Base-by-base conservation (phyloP, 164 flowering plant species). In the Sextonia rubra region DNA sequence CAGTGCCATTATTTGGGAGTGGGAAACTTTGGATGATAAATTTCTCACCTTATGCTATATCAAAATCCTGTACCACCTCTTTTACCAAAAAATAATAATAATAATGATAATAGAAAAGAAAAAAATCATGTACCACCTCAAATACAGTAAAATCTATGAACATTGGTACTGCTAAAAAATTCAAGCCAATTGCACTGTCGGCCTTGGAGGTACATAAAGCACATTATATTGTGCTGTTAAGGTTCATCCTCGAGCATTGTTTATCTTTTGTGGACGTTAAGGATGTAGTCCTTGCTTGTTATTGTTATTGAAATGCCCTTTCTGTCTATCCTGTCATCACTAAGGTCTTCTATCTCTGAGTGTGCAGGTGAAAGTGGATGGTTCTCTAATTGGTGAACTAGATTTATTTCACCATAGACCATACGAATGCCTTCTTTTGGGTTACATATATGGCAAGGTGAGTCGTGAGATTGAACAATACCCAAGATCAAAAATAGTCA, bases 331-430 rank as follows among this genome's bases (percentile, higher is more conserved):
- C 44, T 37, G 44, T 37, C 44, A 37, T 52, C 17, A 17, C 58
- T 15, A 52, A 15, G 17, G 5, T 15, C 8, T 5, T 18, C 48
- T 64, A 60, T 63, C 17, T 37, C 18, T 63, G 37, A 56, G 61
- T 24, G 6, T 78, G 29, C 82, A 95, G 99, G 96, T 95, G 30
- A 91, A 86, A 80, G 73, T 83, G 58, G 92, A 91, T 78, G 98
- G 97, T 52, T 86, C 89, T 47, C 77, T 91, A 83, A 85, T 89
- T 58, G 70, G 90, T 80, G 97, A 95, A 66, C 66, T 95, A 61
- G 99, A 95, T 74, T 89, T 93, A 64, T 88, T 89, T 73, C 99
- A 91, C 83, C 98, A 93, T 76, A 86, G 90, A 67, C 98, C 99
- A 30, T 95, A 95, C 80, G 99, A 95, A 71, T 89, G 92, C 81